Base-by-base conservation (phyloP, 1,284 basidiomycete species). In the Blastosporella zonata region DNA sequence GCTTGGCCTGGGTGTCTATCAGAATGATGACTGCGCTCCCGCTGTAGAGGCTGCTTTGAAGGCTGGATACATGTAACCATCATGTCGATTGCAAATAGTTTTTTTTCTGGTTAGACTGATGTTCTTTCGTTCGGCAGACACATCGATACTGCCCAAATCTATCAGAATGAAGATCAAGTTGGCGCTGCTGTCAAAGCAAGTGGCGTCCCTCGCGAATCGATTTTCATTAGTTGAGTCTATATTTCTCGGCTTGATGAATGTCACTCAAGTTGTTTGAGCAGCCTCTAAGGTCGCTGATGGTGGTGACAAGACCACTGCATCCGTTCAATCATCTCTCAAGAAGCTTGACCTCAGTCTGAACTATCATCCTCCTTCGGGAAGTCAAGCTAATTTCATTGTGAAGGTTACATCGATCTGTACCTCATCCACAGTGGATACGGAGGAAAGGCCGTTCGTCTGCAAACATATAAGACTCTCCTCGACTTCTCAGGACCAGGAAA, bases 131-230 rank as follows among this genome's bases (percentile, higher is more conserved):
- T 18, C 17, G n/a, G 22, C 25, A 54, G 53, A 27, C 53, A 54
- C n/a, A 46, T 51, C 23, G 53, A 54, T 22, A 54, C 53, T 1
- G 53, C 53, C 10, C 53, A 54, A 15, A 48, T 51, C 43, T 54
- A 54, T 27, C n/a, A 28, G 15, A 54, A 54, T 6, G 53, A 54
- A 22, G 49, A 48, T 2, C 42, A 48, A 38, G 53, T 54, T 3
- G 46, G 53, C n/a, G 46, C 53, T 3, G 49, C 53, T 12, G 49
- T 54, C 15, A 54, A 47, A 45, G 53, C 42, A 22, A 54, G 53
- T 18, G 49, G 49, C 1, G 37, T 54, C 9, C 43, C 49, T 7
- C 41, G 53, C 9, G 53, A 54, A n/a, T 46, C 41, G 5, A 27
- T 54, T 22, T 54, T 47, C 33, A 50, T 54, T 12, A 51, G 53